phyloP scores from a whole-genome alignment of 2,329 filamentous ascomycete genomes.

The Magnaporthiopsis incrustans region DNA sequence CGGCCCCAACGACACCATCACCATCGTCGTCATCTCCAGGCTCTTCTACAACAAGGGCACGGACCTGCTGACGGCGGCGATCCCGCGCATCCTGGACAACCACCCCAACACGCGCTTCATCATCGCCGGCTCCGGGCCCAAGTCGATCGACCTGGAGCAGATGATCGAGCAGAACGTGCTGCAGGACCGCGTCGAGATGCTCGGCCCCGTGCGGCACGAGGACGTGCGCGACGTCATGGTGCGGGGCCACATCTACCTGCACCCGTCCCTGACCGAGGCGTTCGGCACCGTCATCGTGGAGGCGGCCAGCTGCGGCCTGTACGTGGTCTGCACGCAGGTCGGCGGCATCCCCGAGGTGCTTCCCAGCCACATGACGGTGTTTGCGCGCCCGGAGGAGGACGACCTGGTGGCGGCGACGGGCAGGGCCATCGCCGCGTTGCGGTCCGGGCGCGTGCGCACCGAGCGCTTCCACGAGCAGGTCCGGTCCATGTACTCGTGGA shows the following conservation, averaged over 20 bases:
- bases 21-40: constrained; percentile 93
- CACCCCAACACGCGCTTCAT: constrained; percentile 95
- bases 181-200: constrained; percentile 86
- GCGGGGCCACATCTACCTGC: constrained; percentile 89
- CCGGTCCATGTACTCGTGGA: constrained; percentile 98
- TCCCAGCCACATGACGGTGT: constrained; percentile 93
- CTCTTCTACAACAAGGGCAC: constrained; percentile 99
- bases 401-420: constrained; percentile 86
- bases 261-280: constrained; percentile 90
- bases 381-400: constrained; percentile 93
- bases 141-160: constrained; percentile 95
- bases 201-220: constrained; percentile 88
- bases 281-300: constrained; percentile 98
- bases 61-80: constrained; percentile 90
- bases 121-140: constrained; percentile 90
- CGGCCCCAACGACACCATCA: constrained; percentile 79
- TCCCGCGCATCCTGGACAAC: constrained; percentile 80
- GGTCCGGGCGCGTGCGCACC: constrained; percentile 79
- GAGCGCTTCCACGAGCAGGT: constrained; percentile 96
- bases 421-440: constrained; percentile 77
- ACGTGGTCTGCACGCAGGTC: constrained; percentile 93
- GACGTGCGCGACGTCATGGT: constrained; percentile 98
- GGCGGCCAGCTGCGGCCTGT: constrained; percentile 88
- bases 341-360: constrained; percentile 96
- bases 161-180: constrained; percentile 94